Evolutionary conservation across 2,329 filamentous ascomycete genomes (phyloP).

Genomic region (Moelleriella libera): DNA sequence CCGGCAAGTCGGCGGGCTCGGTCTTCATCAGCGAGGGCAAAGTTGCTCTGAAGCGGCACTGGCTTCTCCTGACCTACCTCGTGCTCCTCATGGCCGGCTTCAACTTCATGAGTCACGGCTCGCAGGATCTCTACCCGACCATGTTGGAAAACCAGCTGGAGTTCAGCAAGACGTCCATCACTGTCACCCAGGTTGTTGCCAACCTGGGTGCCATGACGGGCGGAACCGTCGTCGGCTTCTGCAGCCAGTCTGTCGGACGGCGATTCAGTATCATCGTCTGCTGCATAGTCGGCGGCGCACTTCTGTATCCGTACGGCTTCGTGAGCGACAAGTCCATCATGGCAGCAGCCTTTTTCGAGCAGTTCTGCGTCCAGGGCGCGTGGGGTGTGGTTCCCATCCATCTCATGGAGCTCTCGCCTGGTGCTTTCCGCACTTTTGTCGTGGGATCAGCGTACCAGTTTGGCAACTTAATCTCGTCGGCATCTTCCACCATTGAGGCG

Average conservation of each 20-base stretch:
- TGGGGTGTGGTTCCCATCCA: constrained; percentile 70
- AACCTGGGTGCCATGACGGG: constrained; percentile 58
- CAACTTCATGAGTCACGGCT: constrained; percentile 82
- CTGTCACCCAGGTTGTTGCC: constrained; percentile 57
- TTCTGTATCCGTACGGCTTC: constrained; percentile 77
- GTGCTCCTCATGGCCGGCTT: constrained; percentile 82
- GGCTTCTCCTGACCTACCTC: constrained; percentile 67
- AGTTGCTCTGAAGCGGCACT: constrained; percentile 64
- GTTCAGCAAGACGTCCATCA: constrained; percentile 41
- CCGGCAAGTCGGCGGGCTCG: constrained; percentile 26
- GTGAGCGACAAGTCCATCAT: constrained; percentile 48
- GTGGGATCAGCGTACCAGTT: constrained; percentile 65
- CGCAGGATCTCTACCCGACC: constrained; percentile 47
- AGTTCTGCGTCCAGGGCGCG: constrained; percentile 64
- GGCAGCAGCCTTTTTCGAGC: constrained; percentile 72
- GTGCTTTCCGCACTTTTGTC: constrained; percentile 59
- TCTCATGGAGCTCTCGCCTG: constrained; percentile 62
- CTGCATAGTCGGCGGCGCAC: constrained; percentile 51
- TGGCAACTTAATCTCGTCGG: constrained; percentile 58
- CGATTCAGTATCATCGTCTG: constrained; percentile 54
- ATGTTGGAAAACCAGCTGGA: constrained; percentile 42
- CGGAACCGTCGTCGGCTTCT: constrained; percentile 53
- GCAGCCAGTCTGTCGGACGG: constrained; percentile 54
- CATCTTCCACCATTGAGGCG: constrained; percentile 62
- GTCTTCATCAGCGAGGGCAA: constrained; percentile 65